These are phyloP conservation scores for Polytrichum formosum DNA, from an alignment of 225 moss, liverwort and hornwort species.

Conservation along the genomic window DNA sequence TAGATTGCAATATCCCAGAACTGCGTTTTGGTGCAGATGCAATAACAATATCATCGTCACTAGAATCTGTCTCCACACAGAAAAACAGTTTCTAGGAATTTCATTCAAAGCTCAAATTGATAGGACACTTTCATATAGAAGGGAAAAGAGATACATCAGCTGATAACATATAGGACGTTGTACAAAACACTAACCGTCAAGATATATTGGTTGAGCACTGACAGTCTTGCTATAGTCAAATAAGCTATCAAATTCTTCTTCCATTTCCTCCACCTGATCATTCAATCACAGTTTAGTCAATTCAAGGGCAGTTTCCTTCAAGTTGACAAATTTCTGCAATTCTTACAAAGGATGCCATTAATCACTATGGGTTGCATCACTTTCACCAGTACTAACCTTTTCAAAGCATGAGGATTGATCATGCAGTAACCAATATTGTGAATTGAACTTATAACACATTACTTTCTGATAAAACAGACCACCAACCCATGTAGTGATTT, in stretches of 20 bases:
- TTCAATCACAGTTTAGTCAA: conserved; percentile 17
- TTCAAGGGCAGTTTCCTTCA: neutral
- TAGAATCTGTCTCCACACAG: conserved; percentile 27
- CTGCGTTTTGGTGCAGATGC: conserved; percentile 22
- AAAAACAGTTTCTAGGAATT: neutral
- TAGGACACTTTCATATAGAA: neutral
- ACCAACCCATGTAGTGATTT: no score
- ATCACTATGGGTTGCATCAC: no score
- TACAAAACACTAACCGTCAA: conserved; percentile 38
- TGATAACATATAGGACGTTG: neutral
- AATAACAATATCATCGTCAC: conserved; percentile 28
- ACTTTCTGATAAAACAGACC: no score
- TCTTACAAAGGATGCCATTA: no score
- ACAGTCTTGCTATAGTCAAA: conserved; percentile 53
- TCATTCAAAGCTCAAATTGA: neutral
- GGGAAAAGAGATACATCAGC: neutral
- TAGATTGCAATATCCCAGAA: conserved; percentile 10
- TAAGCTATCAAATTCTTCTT: conserved; percentile 52
- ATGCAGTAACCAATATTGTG: no score
- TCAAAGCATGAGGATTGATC: no score
- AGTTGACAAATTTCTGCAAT: no score
- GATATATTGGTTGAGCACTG: conserved; percentile 26
- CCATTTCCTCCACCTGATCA: conserved; percentile 36
- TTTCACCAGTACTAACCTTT: no score
- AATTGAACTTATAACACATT: no score